Base-by-base conservation (phyloP, 148 eudicot genomes). In the Persicaria tinctoria region DNA sequence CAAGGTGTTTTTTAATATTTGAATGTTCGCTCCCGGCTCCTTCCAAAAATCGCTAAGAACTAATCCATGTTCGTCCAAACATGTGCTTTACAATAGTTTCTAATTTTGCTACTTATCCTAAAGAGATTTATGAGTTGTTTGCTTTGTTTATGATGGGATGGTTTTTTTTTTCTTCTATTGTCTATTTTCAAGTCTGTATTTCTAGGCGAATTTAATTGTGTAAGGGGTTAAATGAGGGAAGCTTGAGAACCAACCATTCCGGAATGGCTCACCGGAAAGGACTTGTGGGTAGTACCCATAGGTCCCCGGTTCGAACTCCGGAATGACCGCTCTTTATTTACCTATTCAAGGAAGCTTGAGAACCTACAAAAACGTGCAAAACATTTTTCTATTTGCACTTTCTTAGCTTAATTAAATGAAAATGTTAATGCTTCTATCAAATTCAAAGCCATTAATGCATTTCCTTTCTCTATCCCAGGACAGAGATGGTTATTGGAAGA, bases 401-500 rank as follows among this genome's bases (percentile, higher is more conserved):
- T 60, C 13, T 66, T 38, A 5, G 48, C 70, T 38, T 8, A 13
- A 66, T 13, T 41, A 66, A 13, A 4, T 32, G 32, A 44, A 57
- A 57, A 41, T 38, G 44, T 66, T 5, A 66, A 66, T 12, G 47
- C 4, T 44, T 12, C 70, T 63, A 11, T 27, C 69, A 32, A 32
- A 63, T 7, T 27, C 69, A 32, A 32, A 63, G 23, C 23, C 70
- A 59, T 59, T 8, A 6, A 18, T 23, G 8, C 53, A 20, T n/a
- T 44, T 38, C 27, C 45, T 54, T 3, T 45, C 4, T 71, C 11
- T 8, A 17, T 84, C 62, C 27, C 87, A 95, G 99, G 99, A 95
- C 73, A 86, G 99, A 62, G 97, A 96, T 74, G 82, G 93, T 81
- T 87, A 92, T 76, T 96, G 97, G 97, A 90, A 82, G 85, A 89